These are phyloP conservation scores for Kwoniella pini DNA, from an alignment of 768 basidiomycete genomes.

Conservation along the genomic window DNA sequence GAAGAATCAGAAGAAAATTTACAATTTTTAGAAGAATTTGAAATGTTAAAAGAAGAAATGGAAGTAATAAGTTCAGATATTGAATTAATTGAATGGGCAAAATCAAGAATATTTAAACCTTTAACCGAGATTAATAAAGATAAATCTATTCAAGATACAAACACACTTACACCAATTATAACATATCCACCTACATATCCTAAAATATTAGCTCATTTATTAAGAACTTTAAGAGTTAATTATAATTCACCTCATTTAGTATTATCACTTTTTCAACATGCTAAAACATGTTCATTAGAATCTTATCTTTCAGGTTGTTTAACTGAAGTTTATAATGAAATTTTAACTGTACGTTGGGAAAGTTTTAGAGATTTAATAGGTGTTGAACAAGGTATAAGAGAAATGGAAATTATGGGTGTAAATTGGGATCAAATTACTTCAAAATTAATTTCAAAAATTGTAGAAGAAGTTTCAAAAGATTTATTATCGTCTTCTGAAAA, in stretches of 20 bases:
- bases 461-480: slow-evolving; percentile 60
- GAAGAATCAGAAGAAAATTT: slow-evolving; percentile 17
- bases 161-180: not conserved
- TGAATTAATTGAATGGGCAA: slow-evolving; percentile 42
- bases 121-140: not conserved
- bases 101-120: slow-evolving; percentile 32
- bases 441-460: slow-evolving; percentile 63
- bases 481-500: slow-evolving; percentile 4
- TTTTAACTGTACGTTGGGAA: slow-evolving; percentile 80
- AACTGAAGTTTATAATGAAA: slow-evolving; percentile 81
- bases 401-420: slow-evolving; percentile 81
- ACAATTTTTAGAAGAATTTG: slow-evolving; percentile 33
- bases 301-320: slow-evolving; percentile 90
- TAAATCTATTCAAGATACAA: not conserved
- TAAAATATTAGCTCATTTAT: slow-evolving; percentile 71
- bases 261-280: slow-evolving; percentile 77
- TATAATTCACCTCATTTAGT: slow-evolving; percentile 78
- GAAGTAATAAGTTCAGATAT: slow-evolving; percentile 28
- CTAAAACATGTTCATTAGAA: slow-evolving; percentile 69
- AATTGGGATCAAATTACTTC: slow-evolving; percentile 65
- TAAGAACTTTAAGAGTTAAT: slow-evolving; percentile 74
- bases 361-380: slow-evolving; percentile 79
- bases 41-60: slow-evolving; percentile 48
- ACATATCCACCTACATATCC: slow-evolving; percentile 65
- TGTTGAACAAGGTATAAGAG: slow-evolving; percentile 69